phyloP scores from a whole-genome alignment of 129 eudicot species.

The Sambucus nigra region DNA sequence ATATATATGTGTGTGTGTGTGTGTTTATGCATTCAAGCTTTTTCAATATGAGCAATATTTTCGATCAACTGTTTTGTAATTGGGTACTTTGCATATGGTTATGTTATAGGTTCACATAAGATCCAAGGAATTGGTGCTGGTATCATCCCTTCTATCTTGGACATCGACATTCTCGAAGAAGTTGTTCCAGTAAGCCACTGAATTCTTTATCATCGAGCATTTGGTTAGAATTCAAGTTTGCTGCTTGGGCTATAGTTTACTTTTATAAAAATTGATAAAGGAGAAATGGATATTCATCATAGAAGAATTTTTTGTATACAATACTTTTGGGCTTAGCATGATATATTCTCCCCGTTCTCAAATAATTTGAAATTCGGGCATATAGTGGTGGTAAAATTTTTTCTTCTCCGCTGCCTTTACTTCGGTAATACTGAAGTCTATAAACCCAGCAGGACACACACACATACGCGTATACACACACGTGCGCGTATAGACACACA shows the following conservation, averaged over 20 bases:
- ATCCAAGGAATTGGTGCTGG: conserved; percentile 80
- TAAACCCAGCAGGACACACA: no score
- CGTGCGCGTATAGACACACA: no score
- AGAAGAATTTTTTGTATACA: background rate
- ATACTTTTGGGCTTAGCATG: background rate
- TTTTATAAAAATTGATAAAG: background rate
- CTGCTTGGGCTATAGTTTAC: background rate
- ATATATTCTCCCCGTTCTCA: background rate
- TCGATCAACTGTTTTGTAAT: background rate
- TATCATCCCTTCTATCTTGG: conserved; percentile 37
- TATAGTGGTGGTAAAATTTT: background rate
- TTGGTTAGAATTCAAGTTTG: background rate
- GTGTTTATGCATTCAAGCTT: background rate
- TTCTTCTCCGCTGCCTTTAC: no score
- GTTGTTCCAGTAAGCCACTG: conserved; percentile 35
- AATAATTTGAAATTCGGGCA: background rate
- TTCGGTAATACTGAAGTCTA: no score
- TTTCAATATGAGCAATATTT: background rate
- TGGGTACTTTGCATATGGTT: conserved; percentile 1
- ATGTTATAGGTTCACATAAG: conserved; percentile 39
- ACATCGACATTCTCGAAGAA: conserved; percentile 46
- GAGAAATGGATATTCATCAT: background rate
- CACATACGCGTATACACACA: no score
- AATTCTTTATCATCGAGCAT: background rate
- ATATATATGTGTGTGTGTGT: no score